These are phyloP conservation scores for Collybia sp. DNA, from an alignment of 768 basidiomycete genomes.

Conservation along the genomic window DNA sequence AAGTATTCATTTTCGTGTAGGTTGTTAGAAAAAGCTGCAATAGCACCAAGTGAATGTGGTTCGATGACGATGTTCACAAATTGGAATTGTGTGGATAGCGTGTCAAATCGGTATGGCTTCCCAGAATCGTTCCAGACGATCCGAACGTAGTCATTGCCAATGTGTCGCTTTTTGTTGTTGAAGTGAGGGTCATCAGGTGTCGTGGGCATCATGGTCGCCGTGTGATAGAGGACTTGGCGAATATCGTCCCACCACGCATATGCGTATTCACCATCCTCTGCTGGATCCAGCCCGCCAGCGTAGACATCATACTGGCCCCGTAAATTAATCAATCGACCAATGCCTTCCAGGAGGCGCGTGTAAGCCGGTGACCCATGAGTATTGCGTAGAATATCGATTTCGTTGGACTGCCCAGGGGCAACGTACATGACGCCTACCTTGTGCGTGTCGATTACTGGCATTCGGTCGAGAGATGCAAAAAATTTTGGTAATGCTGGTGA, in stretches of 20 bases:
- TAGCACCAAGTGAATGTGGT: slow-evolving; percentile 81
- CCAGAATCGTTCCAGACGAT: slow-evolving; percentile 99
- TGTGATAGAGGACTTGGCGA: slow-evolving; percentile 90
- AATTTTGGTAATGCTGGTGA: slow-evolving; percentile 51
- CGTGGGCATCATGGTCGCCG: slow-evolving; percentile 96
- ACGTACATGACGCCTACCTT: slow-evolving; percentile 97
- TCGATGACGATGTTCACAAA: slow-evolving; percentile 97
- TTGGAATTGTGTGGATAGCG: slow-evolving; percentile 89
- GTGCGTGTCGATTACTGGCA: slow-evolving; percentile 95
- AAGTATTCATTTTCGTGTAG: slow-evolving; percentile 92
- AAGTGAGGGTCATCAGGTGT: slow-evolving; percentile 59
- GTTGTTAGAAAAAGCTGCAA: slow-evolving; percentile 81
- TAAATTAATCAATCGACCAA: slow-evolving; percentile 84
- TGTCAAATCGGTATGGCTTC: slow-evolving; percentile 84
- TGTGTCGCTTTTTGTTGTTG: slow-evolving; percentile 88
- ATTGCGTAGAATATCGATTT: slow-evolving; percentile 85
- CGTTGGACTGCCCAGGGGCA: slow-evolving; percentile 82
- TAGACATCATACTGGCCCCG: slow-evolving; percentile 91
- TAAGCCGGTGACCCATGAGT: slow-evolving; percentile 93
- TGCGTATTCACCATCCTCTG: slow-evolving; percentile 92
- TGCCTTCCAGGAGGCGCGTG: slow-evolving; percentile 85
- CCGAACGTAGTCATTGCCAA: slow-evolving; percentile 95
- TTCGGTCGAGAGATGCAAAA: slow-evolving; percentile 68
- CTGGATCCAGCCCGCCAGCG: slow-evolving; percentile 86
- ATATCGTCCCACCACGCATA: slow-evolving; percentile 99